A percentile compares a stretch with the other conserved stretches of the same genome.
Conservation (phyloP, 2,329 filamentous ascomycete genomes). For the Penicillium sp. region DNA sequence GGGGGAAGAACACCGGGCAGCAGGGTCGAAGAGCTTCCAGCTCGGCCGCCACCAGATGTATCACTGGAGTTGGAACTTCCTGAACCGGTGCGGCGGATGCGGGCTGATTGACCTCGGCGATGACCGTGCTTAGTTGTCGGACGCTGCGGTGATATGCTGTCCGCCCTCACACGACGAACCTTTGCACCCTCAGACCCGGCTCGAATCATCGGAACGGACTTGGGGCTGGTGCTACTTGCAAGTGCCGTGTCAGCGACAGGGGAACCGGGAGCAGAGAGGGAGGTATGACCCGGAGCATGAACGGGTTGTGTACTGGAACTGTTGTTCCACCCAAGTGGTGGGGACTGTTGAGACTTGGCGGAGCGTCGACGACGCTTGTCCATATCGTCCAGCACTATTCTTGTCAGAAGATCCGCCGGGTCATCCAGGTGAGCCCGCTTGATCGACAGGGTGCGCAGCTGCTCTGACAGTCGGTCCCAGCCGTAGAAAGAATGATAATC, state of each 20-base stretch:
- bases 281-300: constrained; percentile 66
- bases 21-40: constrained; percentile 76
- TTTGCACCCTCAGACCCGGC: constrained; percentile 57
- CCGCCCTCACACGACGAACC: constrained; percentile 48
- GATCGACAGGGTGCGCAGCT: constrained; percentile 83
- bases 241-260: constrained; percentile 53
- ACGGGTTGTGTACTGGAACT: constrained; percentile 60
- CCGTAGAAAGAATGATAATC: constrained; percentile 97
- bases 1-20: constrained; percentile 72
- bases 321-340: constrained; percentile 66
- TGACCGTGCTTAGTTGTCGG: constrained; percentile 72
- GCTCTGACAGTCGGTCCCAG: constrained; percentile 92
- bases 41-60: constrained; percentile 51
- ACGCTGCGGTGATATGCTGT: constrained; percentile 80
- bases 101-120: constrained; percentile 65
- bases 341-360: constrained; percentile 80
- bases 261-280: constrained; percentile 69
- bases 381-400: constrained; percentile 95
- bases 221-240: constrained; percentile 52
- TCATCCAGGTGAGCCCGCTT: constrained; percentile 88
- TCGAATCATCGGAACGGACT: constrained; percentile 50
- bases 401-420: constrained; percentile 82
- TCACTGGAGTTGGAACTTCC: constrained; percentile 86
- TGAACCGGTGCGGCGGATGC: constrained; percentile 82
- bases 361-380: constrained; percentile 86